phyloP scores from a whole-genome alignment of 2,329 filamentous ascomycete species.

The Curvularia sp. region DNA sequence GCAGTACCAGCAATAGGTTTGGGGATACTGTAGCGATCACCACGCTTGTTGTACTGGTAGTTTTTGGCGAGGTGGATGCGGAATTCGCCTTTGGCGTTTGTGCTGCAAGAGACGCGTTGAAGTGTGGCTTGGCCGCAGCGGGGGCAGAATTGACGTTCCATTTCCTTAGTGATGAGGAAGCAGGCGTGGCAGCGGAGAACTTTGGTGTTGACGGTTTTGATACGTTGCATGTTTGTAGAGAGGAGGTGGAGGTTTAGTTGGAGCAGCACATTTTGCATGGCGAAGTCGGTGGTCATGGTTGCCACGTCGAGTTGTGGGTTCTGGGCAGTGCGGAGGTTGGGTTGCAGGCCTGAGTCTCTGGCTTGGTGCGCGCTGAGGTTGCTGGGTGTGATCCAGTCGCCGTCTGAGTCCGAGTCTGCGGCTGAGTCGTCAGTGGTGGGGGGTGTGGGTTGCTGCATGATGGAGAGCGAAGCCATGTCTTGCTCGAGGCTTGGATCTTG shows the following conservation, averaged over 20 bases:
- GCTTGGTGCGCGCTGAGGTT: conserved; percentile 87
- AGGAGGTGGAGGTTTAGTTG: conserved; percentile 94
- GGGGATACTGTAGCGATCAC: conserved; percentile 90
- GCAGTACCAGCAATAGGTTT: conserved; percentile 84
- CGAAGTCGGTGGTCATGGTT: conserved; percentile 93
- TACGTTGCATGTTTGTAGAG: conserved; percentile 77
- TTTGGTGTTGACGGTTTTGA: conserved; percentile 85
- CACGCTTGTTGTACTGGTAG: conserved; percentile 94
- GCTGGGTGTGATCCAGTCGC: conserved; percentile 90
- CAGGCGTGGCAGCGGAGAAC: conserved; percentile 82
- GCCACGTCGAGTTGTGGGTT: conserved; percentile 79
- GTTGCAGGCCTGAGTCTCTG: conserved; percentile 59
- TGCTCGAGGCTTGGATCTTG: conserved; percentile 19
- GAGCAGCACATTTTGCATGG: conserved; percentile 95
- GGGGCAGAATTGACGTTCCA: conserved; percentile 89
- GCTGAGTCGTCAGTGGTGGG: conserved; percentile 25
- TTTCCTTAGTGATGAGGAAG: conserved; percentile 84
- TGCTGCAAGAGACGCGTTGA: conserved; percentile 84
- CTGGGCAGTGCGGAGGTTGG: conserved; percentile 54
- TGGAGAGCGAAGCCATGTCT: conserved; percentile 31
- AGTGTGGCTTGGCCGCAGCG: conserved; percentile 88
- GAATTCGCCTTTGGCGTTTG: conserved; percentile 80
- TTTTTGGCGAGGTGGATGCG: conserved; percentile 88
- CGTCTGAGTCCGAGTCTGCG: conserved; percentile 37
- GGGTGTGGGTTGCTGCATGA: conserved; percentile 30